Evolutionary conservation across 2,329 filamentous ascomycete species (phyloP).

Genomic region (Phialocephala sp.): DNA sequence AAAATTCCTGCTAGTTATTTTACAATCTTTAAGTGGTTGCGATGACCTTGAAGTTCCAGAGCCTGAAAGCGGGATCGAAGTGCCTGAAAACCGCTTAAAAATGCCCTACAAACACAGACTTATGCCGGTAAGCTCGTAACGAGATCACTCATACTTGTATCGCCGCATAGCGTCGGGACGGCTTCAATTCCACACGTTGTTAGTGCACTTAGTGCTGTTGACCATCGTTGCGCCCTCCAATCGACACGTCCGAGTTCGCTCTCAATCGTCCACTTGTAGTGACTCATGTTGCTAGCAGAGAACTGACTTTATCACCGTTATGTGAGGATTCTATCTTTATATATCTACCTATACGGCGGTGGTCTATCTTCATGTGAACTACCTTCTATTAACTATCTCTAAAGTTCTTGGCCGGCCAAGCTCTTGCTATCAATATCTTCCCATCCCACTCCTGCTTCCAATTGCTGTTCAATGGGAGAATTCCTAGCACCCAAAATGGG

Average conservation of each 20-base stretch:
- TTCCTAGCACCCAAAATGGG: conserved; percentile 26
- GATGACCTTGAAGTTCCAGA: no score
- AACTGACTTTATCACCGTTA: not conserved
- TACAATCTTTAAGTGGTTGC: no score
- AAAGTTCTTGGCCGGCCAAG: not conserved
- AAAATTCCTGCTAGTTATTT: no score
- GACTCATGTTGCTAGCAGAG: not conserved
- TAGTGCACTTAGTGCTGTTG: not conserved
- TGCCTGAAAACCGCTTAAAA: no score
- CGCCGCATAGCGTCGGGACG: conserved; percentile 4
- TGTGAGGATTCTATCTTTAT: not conserved
- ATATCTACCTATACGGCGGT: not conserved
- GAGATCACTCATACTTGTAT: not conserved
- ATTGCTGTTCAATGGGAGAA: conserved; percentile 10
- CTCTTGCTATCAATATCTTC: not conserved
- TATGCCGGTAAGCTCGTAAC: no score
- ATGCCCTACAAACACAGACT: no score
- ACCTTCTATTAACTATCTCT: not conserved
- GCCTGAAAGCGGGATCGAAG: no score
- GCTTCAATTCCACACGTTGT: not conserved
- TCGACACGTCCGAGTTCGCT: not conserved
- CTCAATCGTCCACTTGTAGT: not conserved
- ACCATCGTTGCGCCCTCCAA: conserved; percentile 7
- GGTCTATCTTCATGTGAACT: not conserved
- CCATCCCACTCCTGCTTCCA: not conserved